Evolutionary conservation across 2,329 filamentous ascomycete genomes (phyloP), one percentile per base, ranked within the genome.

Genomic region (Clarireedia hainanense): DNA sequence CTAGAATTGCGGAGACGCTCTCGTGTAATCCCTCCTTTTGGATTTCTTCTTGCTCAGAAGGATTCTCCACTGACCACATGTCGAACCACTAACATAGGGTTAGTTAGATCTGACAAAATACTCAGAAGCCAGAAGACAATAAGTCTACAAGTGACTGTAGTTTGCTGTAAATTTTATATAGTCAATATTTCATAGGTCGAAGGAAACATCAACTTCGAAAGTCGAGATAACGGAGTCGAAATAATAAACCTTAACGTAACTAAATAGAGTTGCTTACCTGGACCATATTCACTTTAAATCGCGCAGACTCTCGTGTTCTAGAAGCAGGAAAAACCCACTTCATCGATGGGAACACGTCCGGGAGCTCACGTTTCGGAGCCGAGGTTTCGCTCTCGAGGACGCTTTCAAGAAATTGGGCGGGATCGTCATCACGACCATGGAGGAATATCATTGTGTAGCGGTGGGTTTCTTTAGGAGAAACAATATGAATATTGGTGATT

Each of bases 81-180:
- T 80, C 76, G 63, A 80, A 80, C 78, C 77, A 80, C 61, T 78
- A 75, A 17, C 52, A 59, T 7, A 72, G 69, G 6, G 4, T 2
- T 23, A 2, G 6, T 1, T 15, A 2, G 7, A 14, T 4, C 5
- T 27, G 6, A 63, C 12, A 2, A 20, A 20, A 20, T 20, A 20
- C 20, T 20, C 3, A 20, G 20, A 20, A 20, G 20, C 2, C 20
- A 20, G 20, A 20, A 20, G 20, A 20, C 20, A 20, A 20, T 20
- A 20, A 20, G 20, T 20, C 20, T 20, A 20, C 20, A 20, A 2
- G 20, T 20, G 20, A 3, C 20, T 20, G 20, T 20, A 20, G 20
- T 20, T 20, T 20, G 20, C 20, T 20, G 2, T 7, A 14, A 20
- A 3, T 12, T 48, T 30, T 10, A n/a, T 17, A 5, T 14, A 20